Evolutionary conservation across 306 rosid species (phyloP), one percentile per base, ranked within the genome.

Genomic region (Gastrolobium villosum): DNA sequence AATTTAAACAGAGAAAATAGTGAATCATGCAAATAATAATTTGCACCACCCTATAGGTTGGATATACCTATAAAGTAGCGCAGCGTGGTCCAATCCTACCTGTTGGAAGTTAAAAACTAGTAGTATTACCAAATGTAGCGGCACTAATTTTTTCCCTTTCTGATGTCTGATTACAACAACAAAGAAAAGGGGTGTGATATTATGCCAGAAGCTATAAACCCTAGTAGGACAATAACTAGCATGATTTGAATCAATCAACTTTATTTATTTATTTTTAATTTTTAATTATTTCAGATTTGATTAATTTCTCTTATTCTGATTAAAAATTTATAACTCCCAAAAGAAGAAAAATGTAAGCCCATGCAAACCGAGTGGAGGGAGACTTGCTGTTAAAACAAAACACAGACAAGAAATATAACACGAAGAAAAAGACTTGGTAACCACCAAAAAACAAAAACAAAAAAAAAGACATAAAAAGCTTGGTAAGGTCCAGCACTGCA

Each of bases 51-150:
- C 31, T 7, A 61, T 68, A 68, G 77, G 60, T 60, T 34, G 68
- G 81, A 63, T 54, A 59, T 4, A 39, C 41, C 37, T 49, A 66
- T 46, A 56, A 70, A 36, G 53, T 39, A 70, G 70, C 70, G 20
- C 54, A 82, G 86, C 57, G 54, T 55, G 82, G 86, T 77, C 82
- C 79, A 62, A 35, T 56, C 59, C 65, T 48, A 73, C 44, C 68
- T 43, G 41, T 80, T 13, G 40, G 40, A 73, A 64, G 68, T 52
- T 80, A 43, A 72, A 72, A 52, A 62, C 73, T 1, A 69, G 68
- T 45, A 72, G 43, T 0, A n/a, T 57, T 65, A 66, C 83, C 83
- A 77, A 78, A 78, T 66, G 46, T 39, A 45, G 76, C 72, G 52
- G 76, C 83, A 65, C 79, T 83, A 57, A 31, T n/a, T 57, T 76